Conservation (phyloP, 1,139 yeast species). For the Nakaseomyces sp. region DNA sequence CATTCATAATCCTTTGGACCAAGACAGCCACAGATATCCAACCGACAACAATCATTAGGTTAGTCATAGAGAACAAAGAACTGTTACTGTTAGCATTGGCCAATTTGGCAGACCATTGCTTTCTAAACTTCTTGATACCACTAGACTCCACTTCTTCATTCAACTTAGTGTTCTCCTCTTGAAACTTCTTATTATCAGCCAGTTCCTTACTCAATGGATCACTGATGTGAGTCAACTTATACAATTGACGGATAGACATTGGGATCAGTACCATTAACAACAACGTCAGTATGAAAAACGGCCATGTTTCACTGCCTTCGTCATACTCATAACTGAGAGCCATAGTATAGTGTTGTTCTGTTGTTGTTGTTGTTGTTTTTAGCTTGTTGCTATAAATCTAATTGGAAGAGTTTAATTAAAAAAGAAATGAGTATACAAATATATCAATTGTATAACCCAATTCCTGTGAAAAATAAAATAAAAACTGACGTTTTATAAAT, state of each 20-base stretch:
- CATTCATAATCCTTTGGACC: conserved; percentile 40
- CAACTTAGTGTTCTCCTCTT: conserved; percentile 13
- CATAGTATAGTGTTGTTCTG: too few species aligned
- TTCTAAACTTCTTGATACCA: conserved; percentile 38
- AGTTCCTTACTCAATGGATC: conserved; percentile 10
- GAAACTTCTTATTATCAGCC: conserved; percentile 14
- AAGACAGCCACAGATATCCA: conserved; percentile 56
- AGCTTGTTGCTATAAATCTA: too few species aligned
- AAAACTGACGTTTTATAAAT: too few species aligned
- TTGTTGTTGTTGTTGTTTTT: too few species aligned
- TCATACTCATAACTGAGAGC: conserved; percentile 57
- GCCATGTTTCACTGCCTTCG: conserved; percentile 93
- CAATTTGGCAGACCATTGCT: conserved; percentile 21
- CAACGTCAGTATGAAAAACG: conserved; percentile 76
- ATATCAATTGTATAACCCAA: too few species aligned
- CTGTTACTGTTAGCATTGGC: neutral
- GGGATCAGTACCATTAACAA: conserved; percentile 62
- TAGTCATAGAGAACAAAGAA: neutral
- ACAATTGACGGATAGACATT: conserved; percentile 44
- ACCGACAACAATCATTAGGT: conserved; percentile 43
- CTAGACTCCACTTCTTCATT: conserved; percentile 32
- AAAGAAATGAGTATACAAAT: too few species aligned
- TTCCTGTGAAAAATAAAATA: too few species aligned
- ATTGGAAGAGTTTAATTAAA: too few species aligned
- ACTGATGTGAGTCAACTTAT: conserved; percentile 14